A percentile compares a stretch with the other conserved stretches of the same genome.
Conservation (phyloP, 192 early-diverging fungal species). For the Coemansia sp. region DNA sequence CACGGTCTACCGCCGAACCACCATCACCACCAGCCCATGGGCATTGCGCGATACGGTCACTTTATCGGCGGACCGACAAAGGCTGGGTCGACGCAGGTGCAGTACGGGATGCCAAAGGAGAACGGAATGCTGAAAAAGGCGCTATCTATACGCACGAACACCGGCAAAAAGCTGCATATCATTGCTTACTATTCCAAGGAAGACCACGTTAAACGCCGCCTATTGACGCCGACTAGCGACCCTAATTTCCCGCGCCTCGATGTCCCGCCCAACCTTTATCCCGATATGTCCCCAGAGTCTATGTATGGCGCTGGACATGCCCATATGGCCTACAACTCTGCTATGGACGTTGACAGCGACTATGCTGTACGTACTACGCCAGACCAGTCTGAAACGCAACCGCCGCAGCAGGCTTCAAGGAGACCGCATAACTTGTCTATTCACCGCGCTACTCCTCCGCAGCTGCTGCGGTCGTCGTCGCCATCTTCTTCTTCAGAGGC, state of each 20-base stretch:
- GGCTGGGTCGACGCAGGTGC: constrained; percentile 52
- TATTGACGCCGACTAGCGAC: constrained; percentile 69
- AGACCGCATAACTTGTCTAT: constrained; percentile 7
- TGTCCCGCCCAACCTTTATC: constrained; percentile 81
- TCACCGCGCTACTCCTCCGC: background rate
- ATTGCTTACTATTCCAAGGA: constrained; percentile 89
- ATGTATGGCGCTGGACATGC: constrained; percentile 54
- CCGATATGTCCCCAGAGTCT: constrained; percentile 65
- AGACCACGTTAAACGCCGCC: constrained; percentile 62
- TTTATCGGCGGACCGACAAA: constrained; percentile 54
- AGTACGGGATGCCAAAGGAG: constrained; percentile 62
- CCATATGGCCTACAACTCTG: background rate
- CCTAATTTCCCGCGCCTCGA: constrained; percentile 63
- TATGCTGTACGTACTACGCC: constrained; percentile 9
- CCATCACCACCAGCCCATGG: constrained; percentile 28
- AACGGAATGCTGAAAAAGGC: constrained; percentile 88
- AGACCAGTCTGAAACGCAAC: background rate
- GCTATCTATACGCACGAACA: constrained; percentile 78
- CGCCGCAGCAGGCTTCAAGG: background rate
- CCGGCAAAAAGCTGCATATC: constrained; percentile 79
- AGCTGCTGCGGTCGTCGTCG: background rate
- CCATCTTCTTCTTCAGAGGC: constrained; percentile 1
- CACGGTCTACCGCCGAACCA: constrained; percentile 27
- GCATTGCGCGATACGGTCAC: constrained; percentile 55
- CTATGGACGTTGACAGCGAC: constrained; percentile 13